A percentile compares a stretch with the other conserved stretches of the same genome.
Evolutionary conservation across 1,284 basidiomycete genomes (phyloP).

Genomic region (Coniophora puteana): DNA sequence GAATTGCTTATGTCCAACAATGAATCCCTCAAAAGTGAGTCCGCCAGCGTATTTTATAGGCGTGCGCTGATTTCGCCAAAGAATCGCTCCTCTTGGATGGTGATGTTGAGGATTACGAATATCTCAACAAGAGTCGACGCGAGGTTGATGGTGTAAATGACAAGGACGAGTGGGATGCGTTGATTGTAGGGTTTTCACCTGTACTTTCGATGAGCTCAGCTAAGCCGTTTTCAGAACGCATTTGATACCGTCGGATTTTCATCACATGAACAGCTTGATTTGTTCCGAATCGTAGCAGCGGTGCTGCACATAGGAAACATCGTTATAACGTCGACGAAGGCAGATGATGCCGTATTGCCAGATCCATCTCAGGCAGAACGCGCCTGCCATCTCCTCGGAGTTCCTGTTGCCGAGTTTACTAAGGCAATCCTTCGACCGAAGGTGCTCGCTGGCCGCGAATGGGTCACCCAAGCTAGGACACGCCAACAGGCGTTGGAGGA

Average conservation of each 20-base stretch:
- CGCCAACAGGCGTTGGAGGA: conserved; percentile 93
- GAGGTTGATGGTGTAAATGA: conserved; percentile 97
- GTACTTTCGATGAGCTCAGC: background rate
- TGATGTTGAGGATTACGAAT: conserved; percentile 83
- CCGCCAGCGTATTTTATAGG: background rate
- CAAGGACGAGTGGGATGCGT: conserved; percentile 78
- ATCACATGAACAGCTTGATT: conserved; percentile 80
- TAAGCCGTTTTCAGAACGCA: conserved; percentile 48
- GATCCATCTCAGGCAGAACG: conserved; percentile 83
- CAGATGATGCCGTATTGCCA: conserved; percentile 87
- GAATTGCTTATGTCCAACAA: conserved; percentile 77
- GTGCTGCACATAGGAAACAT: conserved; percentile 98
- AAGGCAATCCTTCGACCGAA: conserved; percentile 86
- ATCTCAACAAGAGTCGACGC: conserved; percentile 84
- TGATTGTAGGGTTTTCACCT: conserved; percentile 53
- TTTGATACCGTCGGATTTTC: conserved; percentile 88
- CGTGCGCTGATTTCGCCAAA: conserved; percentile 26
- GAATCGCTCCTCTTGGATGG: conserved; percentile 78
- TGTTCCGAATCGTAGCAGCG: conserved; percentile 93
- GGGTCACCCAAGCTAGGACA: conserved; percentile 93
- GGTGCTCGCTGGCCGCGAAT: conserved; percentile 93
- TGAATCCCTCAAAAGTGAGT: conserved; percentile 58
- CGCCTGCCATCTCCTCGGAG: conserved; percentile 90
- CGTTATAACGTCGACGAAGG: conserved; percentile 74
- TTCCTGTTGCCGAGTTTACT: conserved; percentile 88